Conservation (phyloP, 1,284 basidiomycete species). For the Hypsizygus ulmarius region DNA sequence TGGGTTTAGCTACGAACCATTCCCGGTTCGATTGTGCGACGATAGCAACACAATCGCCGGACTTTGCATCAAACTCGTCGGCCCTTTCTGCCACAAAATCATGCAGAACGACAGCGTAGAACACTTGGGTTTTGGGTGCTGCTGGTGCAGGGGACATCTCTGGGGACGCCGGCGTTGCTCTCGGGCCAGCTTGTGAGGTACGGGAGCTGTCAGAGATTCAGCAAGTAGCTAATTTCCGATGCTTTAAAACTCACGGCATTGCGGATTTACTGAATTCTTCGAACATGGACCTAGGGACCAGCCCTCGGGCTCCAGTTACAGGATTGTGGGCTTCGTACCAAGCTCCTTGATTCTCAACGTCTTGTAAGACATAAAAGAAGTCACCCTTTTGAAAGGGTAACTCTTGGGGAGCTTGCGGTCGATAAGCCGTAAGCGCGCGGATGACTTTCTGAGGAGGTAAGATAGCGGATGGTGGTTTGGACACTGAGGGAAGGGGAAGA, state of each 20-base stretch:
- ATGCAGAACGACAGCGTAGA: constrained; percentile 93
- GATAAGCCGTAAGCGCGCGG: constrained; percentile 73
- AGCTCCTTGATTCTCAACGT: constrained; percentile 52
- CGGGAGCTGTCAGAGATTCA: constrained; percentile 34
- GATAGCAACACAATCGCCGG: constrained; percentile 90
- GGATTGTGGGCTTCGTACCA: constrained; percentile 94
- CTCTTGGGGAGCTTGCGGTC: constrained; percentile 78
- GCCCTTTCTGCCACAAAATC: constrained; percentile 94
- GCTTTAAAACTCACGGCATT: constrained; percentile 48
- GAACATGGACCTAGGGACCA: constrained; percentile 84
- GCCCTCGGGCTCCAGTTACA: constrained; percentile 84
- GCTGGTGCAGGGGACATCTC: constrained; percentile 27
- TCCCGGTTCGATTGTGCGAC: constrained; percentile 89
- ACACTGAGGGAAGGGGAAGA: constrained; percentile 58
- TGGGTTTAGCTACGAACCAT: constrained; percentile 93
- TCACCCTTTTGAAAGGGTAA: constrained; percentile 93
- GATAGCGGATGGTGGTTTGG: constrained; percentile 67
- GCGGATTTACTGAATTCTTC: constrained; percentile 83
- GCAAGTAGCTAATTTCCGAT: constrained; percentile 8
- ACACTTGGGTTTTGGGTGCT: constrained; percentile 57
- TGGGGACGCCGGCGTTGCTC: constrained; percentile 20
- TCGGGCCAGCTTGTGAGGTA: constrained; percentile 36
- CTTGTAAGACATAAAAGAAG: constrained; percentile 94
- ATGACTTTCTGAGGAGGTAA: constrained; percentile 95
- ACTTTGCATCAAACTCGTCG: constrained; percentile 94